Conservation (phyloP, 148 eudicot species). For the Rhododendron molle region DNA sequence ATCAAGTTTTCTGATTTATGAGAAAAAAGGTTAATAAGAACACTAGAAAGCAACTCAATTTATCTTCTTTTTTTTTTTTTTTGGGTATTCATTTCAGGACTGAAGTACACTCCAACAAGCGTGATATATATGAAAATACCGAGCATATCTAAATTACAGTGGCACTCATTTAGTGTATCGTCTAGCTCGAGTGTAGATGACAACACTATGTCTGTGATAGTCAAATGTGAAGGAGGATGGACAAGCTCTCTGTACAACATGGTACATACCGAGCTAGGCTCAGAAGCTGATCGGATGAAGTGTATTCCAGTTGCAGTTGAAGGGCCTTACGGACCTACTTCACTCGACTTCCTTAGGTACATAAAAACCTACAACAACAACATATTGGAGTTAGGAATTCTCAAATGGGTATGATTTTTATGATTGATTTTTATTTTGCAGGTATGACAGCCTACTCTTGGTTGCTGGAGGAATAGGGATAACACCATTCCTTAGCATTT, state of each 20-base stretch:
- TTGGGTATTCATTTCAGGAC: conserved; percentile 32
- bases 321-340: conserved; percentile 90
- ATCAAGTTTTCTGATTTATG: neutral
- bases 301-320: conserved; percentile 54
- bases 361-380: neutral
- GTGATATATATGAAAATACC: conserved; percentile 75
- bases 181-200: conserved; percentile 61
- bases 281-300: conserved; percentile 22
- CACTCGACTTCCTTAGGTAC: conserved; percentile 59
- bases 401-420: neutral
- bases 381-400: neutral
- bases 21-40: neutral
- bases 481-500: conserved; percentile 78
- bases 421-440: conserved; percentile 23
- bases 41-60: neutral
- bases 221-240: conserved; percentile 81
- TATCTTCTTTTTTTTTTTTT: neutral
- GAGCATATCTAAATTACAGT: conserved; percentile 61
- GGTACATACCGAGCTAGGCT: conserved; percentile 25
- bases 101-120: conserved; percentile 70
- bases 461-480: conserved; percentile 88
- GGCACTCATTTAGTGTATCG: conserved; percentile 82
- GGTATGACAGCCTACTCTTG: conserved; percentile 60
- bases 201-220: conserved; percentile 55
- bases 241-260: conserved; percentile 51